Percentiles rank a stretch among this genome's conserved stretches.
Conservation (phyloP, 306 rosid genomes). For the Castanopsis chinensis region DNA sequence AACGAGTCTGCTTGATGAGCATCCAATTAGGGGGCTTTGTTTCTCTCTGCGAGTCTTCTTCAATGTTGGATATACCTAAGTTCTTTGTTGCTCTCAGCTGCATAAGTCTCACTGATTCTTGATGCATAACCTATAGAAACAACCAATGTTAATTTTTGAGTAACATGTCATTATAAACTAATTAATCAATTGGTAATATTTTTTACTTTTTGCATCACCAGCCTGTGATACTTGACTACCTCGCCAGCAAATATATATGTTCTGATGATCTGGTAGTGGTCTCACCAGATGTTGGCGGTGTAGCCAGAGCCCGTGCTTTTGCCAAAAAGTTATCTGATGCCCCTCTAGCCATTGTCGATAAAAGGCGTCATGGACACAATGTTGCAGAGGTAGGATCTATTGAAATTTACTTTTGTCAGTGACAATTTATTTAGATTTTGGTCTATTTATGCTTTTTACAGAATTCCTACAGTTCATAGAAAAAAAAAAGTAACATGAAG, state of each 20-base stretch:
- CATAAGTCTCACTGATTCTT: not conserved
- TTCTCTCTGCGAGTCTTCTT: not conserved
- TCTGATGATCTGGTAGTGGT: conserved; percentile 95
- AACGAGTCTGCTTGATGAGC: not conserved
- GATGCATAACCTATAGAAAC: conserved; percentile 2
- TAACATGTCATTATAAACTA: conserved; percentile 4
- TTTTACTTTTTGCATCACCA: conserved; percentile 38
- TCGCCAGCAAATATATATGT: conserved; percentile 92
- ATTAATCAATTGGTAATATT: conserved; percentile 22
- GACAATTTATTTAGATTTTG: not conserved
- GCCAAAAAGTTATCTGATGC: conserved; percentile 98
- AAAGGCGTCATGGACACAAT: conserved; percentile 94
- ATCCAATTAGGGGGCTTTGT: not conserved
- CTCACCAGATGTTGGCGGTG: conserved; percentile 99
- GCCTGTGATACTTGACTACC: conserved; percentile 99
- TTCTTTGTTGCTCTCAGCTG: not conserved
- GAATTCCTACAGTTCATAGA: not conserved
- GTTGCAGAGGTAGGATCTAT: conserved; percentile 69
- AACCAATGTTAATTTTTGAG: not conserved
- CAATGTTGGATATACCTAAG: not conserved
- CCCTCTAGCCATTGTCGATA: conserved; percentile 96
- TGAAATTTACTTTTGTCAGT: not conserved
- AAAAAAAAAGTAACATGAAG: not conserved
- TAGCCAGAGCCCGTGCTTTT: conserved; percentile 97
- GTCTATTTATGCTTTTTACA: not conserved